phyloP scores from a whole-genome alignment of 2,329 filamentous ascomycete species.

The Colletotrichum agaves region DNA sequence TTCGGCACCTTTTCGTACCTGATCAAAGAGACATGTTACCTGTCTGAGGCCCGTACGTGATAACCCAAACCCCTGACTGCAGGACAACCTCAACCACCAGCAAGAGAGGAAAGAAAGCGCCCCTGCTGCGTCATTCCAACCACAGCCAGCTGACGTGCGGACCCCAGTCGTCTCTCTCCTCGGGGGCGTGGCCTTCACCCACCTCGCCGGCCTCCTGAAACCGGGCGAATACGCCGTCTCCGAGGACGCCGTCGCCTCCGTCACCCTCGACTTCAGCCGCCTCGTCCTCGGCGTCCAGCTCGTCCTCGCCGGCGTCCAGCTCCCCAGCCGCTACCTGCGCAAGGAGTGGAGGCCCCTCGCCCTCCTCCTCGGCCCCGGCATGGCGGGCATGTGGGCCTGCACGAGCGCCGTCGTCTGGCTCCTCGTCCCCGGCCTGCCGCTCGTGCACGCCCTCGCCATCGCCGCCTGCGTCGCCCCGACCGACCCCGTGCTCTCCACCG shows the following conservation, averaged over 20 bases:
- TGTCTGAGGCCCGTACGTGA: slow-evolving; percentile 85
- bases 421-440: slow-evolving; percentile 76
- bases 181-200: slow-evolving; percentile 80
- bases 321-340: slow-evolving; percentile 83
- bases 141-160: slow-evolving; percentile 13
- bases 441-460: slow-evolving; percentile 82
- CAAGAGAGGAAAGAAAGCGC: too few species aligned
- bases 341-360: slow-evolving; percentile 81
- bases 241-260: slow-evolving; percentile 70
- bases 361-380: slow-evolving; percentile 83
- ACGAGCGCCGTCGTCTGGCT: slow-evolving; percentile 83
- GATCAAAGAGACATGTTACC: slow-evolving; percentile 90
- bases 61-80: too few species aligned
- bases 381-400: slow-evolving; percentile 86
- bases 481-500: slow-evolving; percentile 87
- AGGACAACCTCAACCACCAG: too few species aligned
- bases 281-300: slow-evolving; percentile 92
- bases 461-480: slow-evolving; percentile 93
- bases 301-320: slow-evolving; percentile 86
- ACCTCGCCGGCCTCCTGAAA: slow-evolving; percentile 79
- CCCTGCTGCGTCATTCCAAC: background rate
- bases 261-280: slow-evolving; percentile 84
- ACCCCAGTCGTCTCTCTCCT: slow-evolving; percentile 81
- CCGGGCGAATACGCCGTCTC: slow-evolving; percentile 78
- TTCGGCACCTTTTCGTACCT: slow-evolving; percentile 92